Base-by-base conservation (phyloP, 2,329 filamentous ascomycete genomes). In the Stromatinia cepivora region DNA sequence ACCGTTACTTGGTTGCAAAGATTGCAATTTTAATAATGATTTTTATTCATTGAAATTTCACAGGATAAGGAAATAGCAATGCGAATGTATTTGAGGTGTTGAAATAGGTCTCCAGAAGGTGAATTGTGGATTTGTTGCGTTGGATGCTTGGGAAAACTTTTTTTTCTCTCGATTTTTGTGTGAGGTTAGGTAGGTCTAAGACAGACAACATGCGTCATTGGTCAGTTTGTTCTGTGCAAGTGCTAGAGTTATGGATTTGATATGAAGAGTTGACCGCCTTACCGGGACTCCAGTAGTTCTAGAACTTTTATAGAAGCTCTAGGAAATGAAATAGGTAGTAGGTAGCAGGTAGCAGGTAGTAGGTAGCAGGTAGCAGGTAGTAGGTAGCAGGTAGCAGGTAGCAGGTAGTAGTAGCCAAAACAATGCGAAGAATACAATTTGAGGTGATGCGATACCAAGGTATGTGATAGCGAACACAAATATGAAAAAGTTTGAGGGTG, bases 141-240 rank as follows among this genome's bases (percentile, higher is more conserved):
- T 67, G 53, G 28, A 58, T 67, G 52, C 52, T 66, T 25, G 28
- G 65, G 56, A 67, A 67, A 67, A 67, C 42, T 67, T 67, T 67
- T 67, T 58, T 54, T 56, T 36, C 54, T 31, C 17, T 42, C 22
- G 39, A 42, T 15, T 42, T 57, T 57, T 36, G 28, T 62, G 22
- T 34, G 28, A 15, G 56, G 31, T 58, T 28, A 58, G 36, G 36
- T 28, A 42, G 36, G 45, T 46, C 22, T 63, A 50, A 50, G 31
- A 42, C n/a, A 15, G 39, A 50, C 59, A 63, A 7, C 39, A 34
- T 67, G 54, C 65, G 65, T 67, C 65, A 67, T 67, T 61, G 65
- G 65, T 61, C 45, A 36, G 59, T 63, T 50, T 25, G 36, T 50
- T 62, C 25, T n/a, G 22, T 4, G 15, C n/a, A 1, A n/a, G 34